phyloP scores from a whole-genome alignment of 73 alveolate genomes.

The Tetrahymena elliotti region DNA sequence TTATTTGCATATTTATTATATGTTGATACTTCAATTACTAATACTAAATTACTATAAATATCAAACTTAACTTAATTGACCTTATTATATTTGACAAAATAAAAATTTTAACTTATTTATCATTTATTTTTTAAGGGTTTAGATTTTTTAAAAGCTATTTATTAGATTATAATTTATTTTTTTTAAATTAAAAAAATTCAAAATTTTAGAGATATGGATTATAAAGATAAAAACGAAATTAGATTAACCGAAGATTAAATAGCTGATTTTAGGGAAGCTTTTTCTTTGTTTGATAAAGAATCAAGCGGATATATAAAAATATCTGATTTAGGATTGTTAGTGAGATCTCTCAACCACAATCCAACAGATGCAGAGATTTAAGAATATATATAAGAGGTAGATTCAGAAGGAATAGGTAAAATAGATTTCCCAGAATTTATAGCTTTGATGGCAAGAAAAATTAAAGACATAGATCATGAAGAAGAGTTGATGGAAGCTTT shows the following conservation, averaged over 20 bases:
- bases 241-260: constrained; percentile 67
- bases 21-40: no score
- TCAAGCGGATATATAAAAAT: constrained; percentile 76
- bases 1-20: no score
- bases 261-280: constrained; percentile 84
- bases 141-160: not conserved
- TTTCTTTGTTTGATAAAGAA: constrained; percentile 82
- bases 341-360: constrained; percentile 49
- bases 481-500: constrained; percentile 89
- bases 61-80: no score
- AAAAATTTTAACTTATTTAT: no score
- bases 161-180: not conserved
- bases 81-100: no score
- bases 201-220: not conserved
- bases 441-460: constrained; percentile 32
- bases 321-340: constrained; percentile 69
- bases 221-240: not conserved
- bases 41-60: no score
- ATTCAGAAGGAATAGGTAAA: constrained; percentile 26
- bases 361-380: constrained; percentile 29
- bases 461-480: constrained; percentile 49
- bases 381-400: constrained; percentile 14
- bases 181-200: not conserved
- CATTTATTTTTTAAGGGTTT: no score
- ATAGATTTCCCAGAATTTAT: constrained; percentile 25